Conservation (phyloP, 2,329 filamentous ascomycete species). For the Grosmannia huntii region DNA sequence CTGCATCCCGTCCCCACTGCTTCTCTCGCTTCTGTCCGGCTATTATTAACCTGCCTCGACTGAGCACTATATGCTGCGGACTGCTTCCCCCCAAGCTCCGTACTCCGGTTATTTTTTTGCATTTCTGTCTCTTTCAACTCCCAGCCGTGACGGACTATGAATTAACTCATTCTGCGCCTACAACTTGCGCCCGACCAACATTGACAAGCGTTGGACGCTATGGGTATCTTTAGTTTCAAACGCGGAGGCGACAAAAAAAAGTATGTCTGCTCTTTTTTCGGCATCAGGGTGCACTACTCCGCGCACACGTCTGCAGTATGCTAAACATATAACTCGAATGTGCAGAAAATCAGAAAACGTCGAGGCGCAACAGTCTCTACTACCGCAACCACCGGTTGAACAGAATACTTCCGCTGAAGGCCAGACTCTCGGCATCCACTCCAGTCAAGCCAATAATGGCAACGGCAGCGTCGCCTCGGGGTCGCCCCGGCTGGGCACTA, state of each 20-base stretch:
- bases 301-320: too few species aligned
- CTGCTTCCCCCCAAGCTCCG: not conserved
- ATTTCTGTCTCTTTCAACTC: not conserved
- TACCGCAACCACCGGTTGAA: not conserved
- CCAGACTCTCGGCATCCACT: too few species aligned
- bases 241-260: conserved; percentile 44
- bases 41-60: not conserved
- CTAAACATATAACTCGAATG: not conserved
- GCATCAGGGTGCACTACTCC: too few species aligned
- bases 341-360: not conserved
- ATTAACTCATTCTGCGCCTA: not conserved
- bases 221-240: conserved; percentile 48
- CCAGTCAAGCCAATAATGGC: conserved; percentile 3
- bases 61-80: too few species aligned
- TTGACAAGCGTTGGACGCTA: conserved; percentile 15
- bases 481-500: conserved; percentile 26
- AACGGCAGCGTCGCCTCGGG: conserved; percentile 18
- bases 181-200: not conserved
- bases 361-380: not conserved
- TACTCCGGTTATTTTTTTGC: not conserved
- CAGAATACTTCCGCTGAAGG: conserved; percentile 12
- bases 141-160: not conserved
- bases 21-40: not conserved
- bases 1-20: not conserved
- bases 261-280: conserved; percentile 23